Evolutionary conservation across 2,329 filamentous ascomycete genomes (phyloP).

Genomic region (Colletotrichum costaricense): DNA sequence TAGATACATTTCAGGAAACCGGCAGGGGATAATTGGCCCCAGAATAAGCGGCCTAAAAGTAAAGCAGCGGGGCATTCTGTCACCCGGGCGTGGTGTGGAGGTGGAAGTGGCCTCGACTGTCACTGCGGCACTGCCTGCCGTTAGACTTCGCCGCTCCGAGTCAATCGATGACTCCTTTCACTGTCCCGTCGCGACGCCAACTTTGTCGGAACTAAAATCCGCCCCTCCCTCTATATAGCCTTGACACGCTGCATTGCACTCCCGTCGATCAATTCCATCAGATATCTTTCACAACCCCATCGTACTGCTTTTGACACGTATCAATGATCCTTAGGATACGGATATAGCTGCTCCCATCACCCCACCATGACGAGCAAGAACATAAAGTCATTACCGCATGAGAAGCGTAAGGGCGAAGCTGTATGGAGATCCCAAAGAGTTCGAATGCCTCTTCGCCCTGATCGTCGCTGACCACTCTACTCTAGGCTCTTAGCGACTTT

Average conservation of each 20-base stretch:
- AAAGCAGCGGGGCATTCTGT: conserved; percentile 24
- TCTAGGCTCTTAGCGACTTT: conserved; percentile 87
- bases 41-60: neutral
- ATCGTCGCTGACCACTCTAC: conserved; percentile 31
- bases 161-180: conserved; percentile 34
- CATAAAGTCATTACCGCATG: conserved; percentile 75
- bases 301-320: neutral
- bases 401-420: conserved; percentile 88
- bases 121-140: conserved; percentile 4
- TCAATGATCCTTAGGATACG: conserved; percentile 47
- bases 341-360: conserved; percentile 25
- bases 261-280: no score
- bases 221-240: conserved; percentile 31
- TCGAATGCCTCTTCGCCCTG: no score
- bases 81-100: conserved; percentile 8
- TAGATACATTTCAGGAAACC: neutral
- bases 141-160: conserved; percentile 29
- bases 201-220: conserved; percentile 3
- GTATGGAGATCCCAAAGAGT: conserved; percentile 57
- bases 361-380: conserved; percentile 64
- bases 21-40: neutral
- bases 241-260: neutral
- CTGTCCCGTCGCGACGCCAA: neutral
- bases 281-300: neutral
- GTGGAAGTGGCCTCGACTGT: conserved; percentile 14